phyloP scores from a whole-genome alignment of 148 eudicot species.

The Heliamphora exappendiculata region DNA sequence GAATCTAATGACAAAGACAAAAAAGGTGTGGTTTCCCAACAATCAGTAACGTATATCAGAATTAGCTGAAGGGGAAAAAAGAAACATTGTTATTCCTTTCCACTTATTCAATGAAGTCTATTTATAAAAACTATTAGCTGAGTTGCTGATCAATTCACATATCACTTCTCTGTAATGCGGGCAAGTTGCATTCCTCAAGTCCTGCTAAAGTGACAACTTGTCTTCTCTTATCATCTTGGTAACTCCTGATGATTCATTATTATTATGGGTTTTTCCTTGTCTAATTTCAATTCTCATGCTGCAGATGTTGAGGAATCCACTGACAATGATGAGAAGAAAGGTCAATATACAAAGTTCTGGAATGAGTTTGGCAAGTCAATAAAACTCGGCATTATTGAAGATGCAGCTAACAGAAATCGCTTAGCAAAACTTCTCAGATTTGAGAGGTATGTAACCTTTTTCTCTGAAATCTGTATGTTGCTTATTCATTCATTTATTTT shows the following conservation, averaged over 20 bases:
- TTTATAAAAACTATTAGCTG: neutral
- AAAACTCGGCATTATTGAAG: slow-evolving; percentile 95
- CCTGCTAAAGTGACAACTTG: too few relatives aligned
- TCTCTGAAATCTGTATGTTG: neutral
- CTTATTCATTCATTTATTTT: neutral
- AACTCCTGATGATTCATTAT: neutral
- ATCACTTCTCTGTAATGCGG: too few relatives aligned
- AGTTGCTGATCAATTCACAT: too few relatives aligned
- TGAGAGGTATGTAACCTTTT: neutral
- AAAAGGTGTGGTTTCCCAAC: slow-evolving; percentile 59
- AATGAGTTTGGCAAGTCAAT: slow-evolving; percentile 98
- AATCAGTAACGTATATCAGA: neutral
- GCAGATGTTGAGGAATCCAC: slow-evolving; percentile 76
- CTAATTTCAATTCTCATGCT: neutral
- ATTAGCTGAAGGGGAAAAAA: neutral
- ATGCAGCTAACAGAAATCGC: slow-evolving; percentile 95
- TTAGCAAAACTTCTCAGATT: slow-evolving; percentile 82
- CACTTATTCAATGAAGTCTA: neutral
- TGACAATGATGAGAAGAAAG: slow-evolving; percentile 79
- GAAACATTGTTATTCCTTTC: neutral
- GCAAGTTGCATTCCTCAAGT: too few relatives aligned
- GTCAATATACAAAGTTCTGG: slow-evolving; percentile 91
- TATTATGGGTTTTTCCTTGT: neutral
- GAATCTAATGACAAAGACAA: slow-evolving; percentile 67
- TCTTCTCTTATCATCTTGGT: too few relatives aligned